phyloP scores from a whole-genome alignment of 257 asterid species.

The Rehmannia glutinosa region DNA sequence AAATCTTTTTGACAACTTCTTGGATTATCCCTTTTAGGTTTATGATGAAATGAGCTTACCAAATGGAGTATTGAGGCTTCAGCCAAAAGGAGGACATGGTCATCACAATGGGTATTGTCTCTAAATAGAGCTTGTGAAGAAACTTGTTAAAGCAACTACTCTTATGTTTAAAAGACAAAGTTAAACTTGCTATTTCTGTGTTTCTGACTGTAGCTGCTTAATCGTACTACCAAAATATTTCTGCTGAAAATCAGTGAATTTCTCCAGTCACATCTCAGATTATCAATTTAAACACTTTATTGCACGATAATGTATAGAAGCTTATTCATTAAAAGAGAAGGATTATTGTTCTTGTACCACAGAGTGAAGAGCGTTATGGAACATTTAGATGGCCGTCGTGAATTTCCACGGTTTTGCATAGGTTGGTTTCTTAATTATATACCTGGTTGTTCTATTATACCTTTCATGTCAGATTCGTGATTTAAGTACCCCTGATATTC shows the following conservation, averaged over 20 bases:
- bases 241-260: constrained; percentile 10
- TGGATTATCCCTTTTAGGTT: constrained; percentile 37
- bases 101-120: constrained; percentile 87
- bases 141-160: not conserved
- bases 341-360: constrained; percentile 19
- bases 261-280: no score
- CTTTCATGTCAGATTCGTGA: not conserved
- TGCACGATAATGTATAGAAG: not conserved
- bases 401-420: constrained; percentile 89
- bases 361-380: constrained; percentile 91
- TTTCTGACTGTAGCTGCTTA: not conserved
- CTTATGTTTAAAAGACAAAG: not conserved
- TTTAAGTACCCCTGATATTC: not conserved
- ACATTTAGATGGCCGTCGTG: constrained; percentile 83
- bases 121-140: constrained; percentile 2
- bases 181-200: not conserved
- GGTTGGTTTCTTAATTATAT: constrained; percentile 38
- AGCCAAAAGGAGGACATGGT: constrained; percentile 97
- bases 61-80: constrained; percentile 89
- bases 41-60: constrained; percentile 97
- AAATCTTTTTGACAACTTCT: not conserved
- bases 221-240: not conserved
- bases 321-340: constrained; percentile 1
- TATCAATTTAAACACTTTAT: not conserved
- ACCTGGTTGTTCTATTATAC: constrained; percentile 3